Base-by-base conservation (phyloP, 768 basidiomycete genomes). In the Tulasnella sp. region DNA sequence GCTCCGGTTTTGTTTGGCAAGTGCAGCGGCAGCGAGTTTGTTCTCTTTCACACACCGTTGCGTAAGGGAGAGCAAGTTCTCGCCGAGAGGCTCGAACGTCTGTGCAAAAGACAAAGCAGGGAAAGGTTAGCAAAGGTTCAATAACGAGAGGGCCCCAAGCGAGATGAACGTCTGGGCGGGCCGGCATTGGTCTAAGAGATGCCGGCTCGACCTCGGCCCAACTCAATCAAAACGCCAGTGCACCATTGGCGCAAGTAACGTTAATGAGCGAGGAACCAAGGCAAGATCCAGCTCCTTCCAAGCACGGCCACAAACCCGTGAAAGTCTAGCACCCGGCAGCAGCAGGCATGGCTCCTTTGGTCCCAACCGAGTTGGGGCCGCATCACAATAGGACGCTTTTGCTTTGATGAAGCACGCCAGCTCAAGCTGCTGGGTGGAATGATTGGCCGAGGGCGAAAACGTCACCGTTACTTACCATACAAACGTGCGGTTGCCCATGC, bases 51-150 rank as follows among this genome's bases (percentile, higher is more conserved):
- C 77, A 26, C 77, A 77, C 35, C 77, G 35, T 70, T 77, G 77
- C 18, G 77, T 77, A 18, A 86, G 81, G 11, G 85, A 84, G 15
- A 86, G 81, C 67, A 86, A 80, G 79, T 84, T 86, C 79, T 86
- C 85, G 35, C 85, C 85, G 18, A 86, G 80, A 9, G 85, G 85
- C 78, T 86, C 85, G 40, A 80, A 79, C 35, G 79, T 80, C 79
- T 77, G 69, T 23, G 2, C 35, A 23, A 42, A 39, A 57, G n/a
- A 75, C 16, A 44, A 77, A 46, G 32, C 70, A 70, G 26, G 42
- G 40, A 70, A 55, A 77, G 55, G 55, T 51, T 55, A 61, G 35
- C 23, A 46, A 77, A 71, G 69, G 67, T 77, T 44, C 44, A 70
- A 77, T 42, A 69, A 57, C 35, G 57, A 32, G 61, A 77, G 39